A percentile compares a stretch with the other conserved stretches of the same genome.
Conservation (phyloP, 1,284 basidiomycete species). For the Pterulicium gracile region DNA sequence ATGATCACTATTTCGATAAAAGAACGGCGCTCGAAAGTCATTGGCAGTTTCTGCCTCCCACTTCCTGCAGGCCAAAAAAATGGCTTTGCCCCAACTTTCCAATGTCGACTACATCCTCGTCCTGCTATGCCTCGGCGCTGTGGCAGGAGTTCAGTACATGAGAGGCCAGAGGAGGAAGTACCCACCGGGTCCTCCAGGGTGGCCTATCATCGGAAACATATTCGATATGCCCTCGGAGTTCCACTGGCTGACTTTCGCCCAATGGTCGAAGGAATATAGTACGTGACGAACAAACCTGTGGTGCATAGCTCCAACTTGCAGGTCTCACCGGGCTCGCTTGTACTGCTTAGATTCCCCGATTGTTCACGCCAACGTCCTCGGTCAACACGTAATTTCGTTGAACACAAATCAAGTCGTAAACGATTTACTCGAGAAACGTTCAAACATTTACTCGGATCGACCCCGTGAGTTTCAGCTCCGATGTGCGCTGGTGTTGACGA, state of each 20-base stretch:
- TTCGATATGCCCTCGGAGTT: conserved; percentile 7
- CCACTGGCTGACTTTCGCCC: conserved; percentile 7
- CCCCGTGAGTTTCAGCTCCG: neutral
- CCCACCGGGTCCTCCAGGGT: conserved; percentile 7
- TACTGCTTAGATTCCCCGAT: neutral
- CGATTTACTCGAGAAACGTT: neutral
- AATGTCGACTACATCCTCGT: neutral
- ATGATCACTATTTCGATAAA: neutral
- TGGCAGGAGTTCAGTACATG: neutral
- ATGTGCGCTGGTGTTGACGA: neutral
- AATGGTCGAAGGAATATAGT: conserved; percentile 9
- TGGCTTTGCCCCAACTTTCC: neutral
- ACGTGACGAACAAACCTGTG: neutral
- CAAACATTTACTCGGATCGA: neutral
- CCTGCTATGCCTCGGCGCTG: neutral
- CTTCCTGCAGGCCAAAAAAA: neutral
- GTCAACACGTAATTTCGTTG: conserved; percentile 49
- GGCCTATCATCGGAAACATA: conserved; percentile 8
- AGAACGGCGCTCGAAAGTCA: no score
- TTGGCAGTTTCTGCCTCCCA: neutral
- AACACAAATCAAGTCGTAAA: conserved; percentile 34
- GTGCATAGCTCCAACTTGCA: neutral
- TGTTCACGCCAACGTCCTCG: conserved; percentile 25
- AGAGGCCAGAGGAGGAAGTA: neutral
- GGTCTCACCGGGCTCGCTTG: neutral